These are phyloP conservation scores for Setaria viridis DNA, from an alignment of 202 grass and related monocot genomes.

Conservation along the genomic window DNA sequence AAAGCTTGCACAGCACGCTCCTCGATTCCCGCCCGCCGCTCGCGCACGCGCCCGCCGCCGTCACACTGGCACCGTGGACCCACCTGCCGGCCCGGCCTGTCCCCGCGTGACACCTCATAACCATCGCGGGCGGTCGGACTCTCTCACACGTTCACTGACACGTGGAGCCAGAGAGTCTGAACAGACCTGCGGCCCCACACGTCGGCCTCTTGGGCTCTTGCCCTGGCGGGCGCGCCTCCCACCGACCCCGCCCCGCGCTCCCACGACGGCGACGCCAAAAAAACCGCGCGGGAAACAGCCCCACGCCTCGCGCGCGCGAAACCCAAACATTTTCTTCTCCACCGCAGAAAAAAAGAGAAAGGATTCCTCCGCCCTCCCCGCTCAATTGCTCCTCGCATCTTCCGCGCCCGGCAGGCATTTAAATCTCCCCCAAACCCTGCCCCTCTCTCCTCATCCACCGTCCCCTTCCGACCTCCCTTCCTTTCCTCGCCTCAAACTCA, in stretches of 20 bases:
- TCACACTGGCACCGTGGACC: constrained; percentile 21
- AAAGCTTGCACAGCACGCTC: constrained; percentile 24
- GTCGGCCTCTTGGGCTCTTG: background rate
- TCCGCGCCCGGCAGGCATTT: constrained; percentile 49
- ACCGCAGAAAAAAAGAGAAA: background rate
- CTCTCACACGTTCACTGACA: background rate
- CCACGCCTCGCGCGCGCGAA: constrained; percentile 46
- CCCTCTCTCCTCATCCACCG: background rate
- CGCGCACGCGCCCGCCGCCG: background rate
- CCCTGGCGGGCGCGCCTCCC: background rate
- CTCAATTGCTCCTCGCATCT: constrained; percentile 38
- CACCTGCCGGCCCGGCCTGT: background rate
- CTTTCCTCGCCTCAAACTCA: background rate
- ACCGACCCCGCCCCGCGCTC: background rate
- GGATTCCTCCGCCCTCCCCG: background rate
- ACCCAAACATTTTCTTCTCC: constrained; percentile 11
- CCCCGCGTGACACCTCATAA: background rate
- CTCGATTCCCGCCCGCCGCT: constrained; percentile 8
- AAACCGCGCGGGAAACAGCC: constrained; percentile 60
- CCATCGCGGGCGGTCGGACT: too few species aligned
- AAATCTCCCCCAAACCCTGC: constrained; percentile 61
- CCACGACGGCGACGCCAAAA: constrained; percentile 34
- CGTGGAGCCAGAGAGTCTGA: accelerated
- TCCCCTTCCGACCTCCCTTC: background rate
- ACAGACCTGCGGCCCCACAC: accelerated